phyloP scores from a whole-genome alignment of 371 early-diverging fungal genomes.

The Rhizopus arrhizus region DNA sequence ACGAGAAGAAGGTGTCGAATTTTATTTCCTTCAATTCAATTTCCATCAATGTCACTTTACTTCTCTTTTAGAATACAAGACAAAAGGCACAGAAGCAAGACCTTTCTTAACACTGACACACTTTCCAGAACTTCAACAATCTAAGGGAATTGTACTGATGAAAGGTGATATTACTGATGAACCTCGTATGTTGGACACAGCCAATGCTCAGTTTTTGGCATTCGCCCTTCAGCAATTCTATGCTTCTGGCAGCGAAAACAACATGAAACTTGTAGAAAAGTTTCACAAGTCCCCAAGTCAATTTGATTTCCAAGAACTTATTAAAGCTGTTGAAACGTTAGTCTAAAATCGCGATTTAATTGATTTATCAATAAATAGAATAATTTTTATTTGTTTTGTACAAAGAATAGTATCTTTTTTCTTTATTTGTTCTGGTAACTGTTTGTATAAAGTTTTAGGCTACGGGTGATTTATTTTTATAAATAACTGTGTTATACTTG shows the following conservation, averaged over 20 bases:
- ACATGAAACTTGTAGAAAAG: constrained; percentile 69
- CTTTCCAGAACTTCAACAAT: constrained; percentile 80
- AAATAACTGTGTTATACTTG: too few relatives aligned
- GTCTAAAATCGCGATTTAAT: constrained; percentile 21
- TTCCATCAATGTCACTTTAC: constrained; percentile 87
- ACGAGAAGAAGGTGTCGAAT: constrained; percentile 82
- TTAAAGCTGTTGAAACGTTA: constrained; percentile 66
- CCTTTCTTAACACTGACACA: constrained; percentile 87
- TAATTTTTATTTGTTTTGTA: too few relatives aligned
- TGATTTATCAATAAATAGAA: too few relatives aligned
- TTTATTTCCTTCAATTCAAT: constrained; percentile 83
- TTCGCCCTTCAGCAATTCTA: constrained; percentile 89
- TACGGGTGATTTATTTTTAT: too few relatives aligned
- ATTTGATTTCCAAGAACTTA: constrained; percentile 79
- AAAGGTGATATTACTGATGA: constrained; percentile 74
- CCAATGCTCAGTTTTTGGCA: constrained; percentile 82
- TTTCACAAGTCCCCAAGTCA: constrained; percentile 76
- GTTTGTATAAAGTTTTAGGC: too few relatives aligned
- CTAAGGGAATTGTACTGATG: constrained; percentile 90
- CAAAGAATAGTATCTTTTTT: too few relatives aligned
- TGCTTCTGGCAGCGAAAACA: constrained; percentile 73
- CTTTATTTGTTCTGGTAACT: too few relatives aligned
- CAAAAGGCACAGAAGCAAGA: constrained; percentile 75
- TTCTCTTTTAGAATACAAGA: constrained; percentile 88
- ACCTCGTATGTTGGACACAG: constrained; percentile 60